phyloP scores from a whole-genome alignment of 148 eudicot genomes.

The Chenopodium berlandieri region DNA sequence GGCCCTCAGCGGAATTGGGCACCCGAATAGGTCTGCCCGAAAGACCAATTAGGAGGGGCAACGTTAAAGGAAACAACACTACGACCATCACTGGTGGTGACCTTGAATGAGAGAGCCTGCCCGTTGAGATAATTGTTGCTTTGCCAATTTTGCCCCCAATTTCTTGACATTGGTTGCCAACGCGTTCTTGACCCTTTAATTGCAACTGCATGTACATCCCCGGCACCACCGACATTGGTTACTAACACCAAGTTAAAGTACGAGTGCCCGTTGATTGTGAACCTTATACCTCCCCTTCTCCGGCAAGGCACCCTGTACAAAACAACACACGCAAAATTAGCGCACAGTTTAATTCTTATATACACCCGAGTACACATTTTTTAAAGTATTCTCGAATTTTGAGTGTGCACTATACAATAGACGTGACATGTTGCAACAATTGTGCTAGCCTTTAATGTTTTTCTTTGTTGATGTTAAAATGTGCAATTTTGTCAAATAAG shows the following conservation, averaged over 20 bases:
- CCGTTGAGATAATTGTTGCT: constrained; percentile 64
- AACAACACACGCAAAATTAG: not conserved
- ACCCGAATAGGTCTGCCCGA: constrained; percentile 57
- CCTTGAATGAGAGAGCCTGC: constrained; percentile 66
- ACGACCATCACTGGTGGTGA: constrained; percentile 57
- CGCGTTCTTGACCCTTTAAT: constrained; percentile 63
- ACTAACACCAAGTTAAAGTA: constrained; percentile 75
- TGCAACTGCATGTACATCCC: constrained; percentile 57
- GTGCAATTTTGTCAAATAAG: not conserved
- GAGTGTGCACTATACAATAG: no score
- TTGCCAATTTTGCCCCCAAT: constrained; percentile 92
- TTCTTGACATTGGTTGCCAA: constrained; percentile 71
- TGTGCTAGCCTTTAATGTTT: not conserved
- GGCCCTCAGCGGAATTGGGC: constrained; percentile 41
- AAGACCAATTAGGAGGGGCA: constrained; percentile 59
- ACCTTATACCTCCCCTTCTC: constrained; percentile 77
- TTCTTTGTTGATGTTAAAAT: not conserved
- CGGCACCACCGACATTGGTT: constrained; percentile 77
- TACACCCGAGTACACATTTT: no score
- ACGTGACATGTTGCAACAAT: not conserved
- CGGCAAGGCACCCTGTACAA: constrained; percentile 62
- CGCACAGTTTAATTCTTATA: no score
- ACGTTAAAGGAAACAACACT: constrained; percentile 53
- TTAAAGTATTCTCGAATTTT: no score
- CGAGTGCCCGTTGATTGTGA: constrained; percentile 77